Percentiles rank a stretch among this genome's conserved stretches.
phyloP scores from a whole-genome alignment of 2,329 filamentous ascomycete genomes.

The Malbranchea cinnamomea region DNA sequence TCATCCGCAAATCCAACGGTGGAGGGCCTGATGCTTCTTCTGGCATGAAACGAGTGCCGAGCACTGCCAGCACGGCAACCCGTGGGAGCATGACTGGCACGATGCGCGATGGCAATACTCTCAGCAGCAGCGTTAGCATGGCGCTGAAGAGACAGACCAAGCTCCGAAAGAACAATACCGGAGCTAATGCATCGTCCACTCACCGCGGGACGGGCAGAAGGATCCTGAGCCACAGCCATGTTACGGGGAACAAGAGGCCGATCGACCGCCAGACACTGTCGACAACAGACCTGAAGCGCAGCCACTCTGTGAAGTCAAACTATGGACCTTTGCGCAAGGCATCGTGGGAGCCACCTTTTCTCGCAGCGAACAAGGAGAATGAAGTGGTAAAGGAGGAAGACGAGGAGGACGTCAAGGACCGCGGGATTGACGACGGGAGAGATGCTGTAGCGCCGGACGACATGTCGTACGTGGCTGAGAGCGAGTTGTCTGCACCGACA shows the following conservation, averaged over 20 bases:
- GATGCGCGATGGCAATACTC: slow-evolving; percentile 22
- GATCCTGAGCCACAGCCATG: slow-evolving; percentile 82
- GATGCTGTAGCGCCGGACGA: slow-evolving; percentile 35
- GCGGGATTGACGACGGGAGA: slow-evolving; percentile 31
- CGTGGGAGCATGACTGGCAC: slow-evolving; percentile 21
- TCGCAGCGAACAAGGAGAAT: slow-evolving; percentile 44
- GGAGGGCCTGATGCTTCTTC: slow-evolving; percentile 33
- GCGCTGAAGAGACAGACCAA: slow-evolving; percentile 38
- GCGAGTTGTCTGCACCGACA: slow-evolving; percentile 24
- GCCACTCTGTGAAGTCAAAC: slow-evolving; percentile 59
- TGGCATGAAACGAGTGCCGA: slow-evolving; percentile 38
- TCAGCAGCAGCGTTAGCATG: slow-evolving; percentile 31
- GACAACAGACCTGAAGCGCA: slow-evolving; percentile 51
- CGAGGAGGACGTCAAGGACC: slow-evolving; percentile 28
- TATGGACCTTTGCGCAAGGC: slow-evolving; percentile 47
- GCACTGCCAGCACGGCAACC: slow-evolving; percentile 27
- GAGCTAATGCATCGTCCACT: slow-evolving; percentile 33
- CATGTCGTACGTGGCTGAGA: slow-evolving; percentile 25
- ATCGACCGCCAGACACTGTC: slow-evolving; percentile 19
- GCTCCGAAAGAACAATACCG: slow-evolving; percentile 23
- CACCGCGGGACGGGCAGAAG: slow-evolving; percentile 47
- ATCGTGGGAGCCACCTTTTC: slow-evolving; percentile 48
- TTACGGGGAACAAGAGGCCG: slow-evolving; percentile 51
- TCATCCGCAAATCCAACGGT: slow-evolving; percentile 59
- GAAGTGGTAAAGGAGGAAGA: slow-evolving; percentile 48